Base-by-base conservation (phyloP, 2,329 filamentous ascomycete genomes). In the Albifimbria verrucaria region DNA sequence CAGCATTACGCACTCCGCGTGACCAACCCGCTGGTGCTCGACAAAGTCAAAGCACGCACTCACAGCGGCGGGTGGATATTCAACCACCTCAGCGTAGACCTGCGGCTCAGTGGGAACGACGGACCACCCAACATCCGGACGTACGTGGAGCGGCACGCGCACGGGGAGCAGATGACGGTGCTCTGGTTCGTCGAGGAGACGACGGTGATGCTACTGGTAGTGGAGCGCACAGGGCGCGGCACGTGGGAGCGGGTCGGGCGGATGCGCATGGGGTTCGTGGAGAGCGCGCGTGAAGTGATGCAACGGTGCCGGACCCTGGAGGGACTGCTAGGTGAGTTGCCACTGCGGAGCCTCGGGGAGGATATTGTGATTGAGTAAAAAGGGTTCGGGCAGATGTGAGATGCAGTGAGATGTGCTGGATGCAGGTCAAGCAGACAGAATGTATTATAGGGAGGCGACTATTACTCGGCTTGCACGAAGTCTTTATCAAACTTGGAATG, bases 161-260 rank as follows among this genome's bases (percentile, higher is more conserved):
- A 62, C 3, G 68, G 66, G 7, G 65, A 71, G 56, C 67, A 69
- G 50, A 70, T 71, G 66, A 69, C 67, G 18, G 59, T 70, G 9
- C 51, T 71, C 24, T 71, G 68, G 68, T 70, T 70, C 46, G 61
- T 69, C 18, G 68, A 70, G 26, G 68, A 71, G 44, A 62, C 64
- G 4, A 54, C 62, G 11, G 62, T 70, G 18, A 62, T 71, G 67
- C 55, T 71, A 4, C 56, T 71, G 24, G 67, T 71, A 2, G 57
- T 70, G 7, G 65, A 70, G 55, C 58, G 62, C 44, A 61, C 60
- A 1, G 53, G 57, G 0, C 47, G 60, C 2, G 53, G 61, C 0
- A 55, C 59, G 4, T 71, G 68, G 68, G 67, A 70, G 51, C 63
- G 68, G 2, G 65, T 69, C 3, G 68, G 68, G 11, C 58, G 68